phyloP scores from a whole-genome alignment of 192 early-diverging fungal genomes.

The Neocallimastix lanati region DNA sequence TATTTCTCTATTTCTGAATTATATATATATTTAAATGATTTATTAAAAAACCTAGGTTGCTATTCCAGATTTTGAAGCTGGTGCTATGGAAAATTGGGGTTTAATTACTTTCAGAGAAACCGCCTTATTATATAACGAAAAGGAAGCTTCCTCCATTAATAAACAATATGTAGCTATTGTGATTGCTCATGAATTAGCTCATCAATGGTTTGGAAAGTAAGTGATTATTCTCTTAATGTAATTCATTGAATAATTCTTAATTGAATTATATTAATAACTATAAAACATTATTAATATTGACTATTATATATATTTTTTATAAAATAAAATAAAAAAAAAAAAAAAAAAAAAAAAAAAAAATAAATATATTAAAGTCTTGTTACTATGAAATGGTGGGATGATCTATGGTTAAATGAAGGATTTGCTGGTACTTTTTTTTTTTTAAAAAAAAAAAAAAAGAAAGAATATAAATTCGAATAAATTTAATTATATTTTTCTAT shows the following conservation, averaged over 20 bases:
- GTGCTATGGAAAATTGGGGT: slow-evolving; percentile 65
- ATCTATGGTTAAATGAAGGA: slow-evolving; percentile 92
- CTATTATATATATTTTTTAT: not conserved
- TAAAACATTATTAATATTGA: no score
- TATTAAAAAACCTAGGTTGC: slow-evolving; percentile 71
- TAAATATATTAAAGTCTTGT: slow-evolving; percentile 61
- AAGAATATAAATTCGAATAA: no score
- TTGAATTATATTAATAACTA: no score
- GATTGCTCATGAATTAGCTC: slow-evolving; percentile 77
- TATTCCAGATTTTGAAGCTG: slow-evolving; percentile 81
- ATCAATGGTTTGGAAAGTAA: slow-evolving; percentile 20
- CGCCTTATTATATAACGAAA: slow-evolving; percentile 64
- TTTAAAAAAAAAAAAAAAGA: no score
- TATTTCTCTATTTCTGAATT: no score
- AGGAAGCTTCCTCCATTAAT: slow-evolving; percentile 45
- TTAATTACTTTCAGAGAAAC: slow-evolving; percentile 78
- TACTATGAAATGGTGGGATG: slow-evolving; percentile 91
- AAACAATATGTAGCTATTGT: slow-evolving; percentile 77
- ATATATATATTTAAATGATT: no score
- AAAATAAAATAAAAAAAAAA: slow-evolving; percentile 1
- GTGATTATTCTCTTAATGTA: no score
- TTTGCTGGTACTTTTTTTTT: slow-evolving; percentile 68
- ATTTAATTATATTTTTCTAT: no score
- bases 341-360: no score
- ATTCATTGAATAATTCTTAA: no score